A percentile compares a stretch with the other conserved stretches of the same genome.
Evolutionary conservation across 2,329 filamentous ascomycete genomes (phyloP).

Genomic region (Fusarium redolens): DNA sequence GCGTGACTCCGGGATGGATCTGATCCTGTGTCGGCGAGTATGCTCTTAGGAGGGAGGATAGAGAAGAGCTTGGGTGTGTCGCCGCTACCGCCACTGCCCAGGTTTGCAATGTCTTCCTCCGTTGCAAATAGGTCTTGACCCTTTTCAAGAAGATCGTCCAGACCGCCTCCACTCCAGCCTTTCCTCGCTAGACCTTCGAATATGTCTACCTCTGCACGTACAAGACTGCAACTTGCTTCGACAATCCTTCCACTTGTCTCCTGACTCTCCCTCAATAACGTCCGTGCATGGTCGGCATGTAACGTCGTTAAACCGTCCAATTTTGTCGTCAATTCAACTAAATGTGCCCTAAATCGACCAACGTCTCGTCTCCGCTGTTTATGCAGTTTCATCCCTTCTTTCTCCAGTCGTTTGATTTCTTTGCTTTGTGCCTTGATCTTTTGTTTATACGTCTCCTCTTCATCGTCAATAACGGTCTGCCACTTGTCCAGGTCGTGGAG

Average conservation of each 20-base stretch:
- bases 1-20: constrained; percentile 54
- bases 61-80: constrained; percentile 67
- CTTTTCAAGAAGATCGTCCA: constrained; percentile 74
- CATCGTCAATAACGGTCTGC: constrained; percentile 71
- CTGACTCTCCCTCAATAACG: constrained; percentile 71
- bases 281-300: constrained; percentile 70
- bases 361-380: constrained; percentile 70
- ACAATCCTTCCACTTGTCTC: constrained; percentile 72
- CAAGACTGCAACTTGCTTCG: constrained; percentile 73
- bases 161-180: constrained; percentile 73
- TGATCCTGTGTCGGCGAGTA: constrained; percentile 64
- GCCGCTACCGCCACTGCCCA: constrained; percentile 49
- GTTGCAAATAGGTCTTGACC: constrained; percentile 70
- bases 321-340: constrained; percentile 71
- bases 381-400: constrained; percentile 72
- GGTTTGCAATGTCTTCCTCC: constrained; percentile 50
- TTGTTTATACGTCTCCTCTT: constrained; percentile 69
- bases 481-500: constrained; percentile 77
- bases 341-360: constrained; percentile 69
- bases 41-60: constrained; percentile 72
- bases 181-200: constrained; percentile 75
- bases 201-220: constrained; percentile 76
- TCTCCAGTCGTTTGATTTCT: constrained; percentile 73
- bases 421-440: constrained; percentile 65
- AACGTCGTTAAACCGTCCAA: constrained; percentile 71